These are phyloP conservation scores for Sugiyamaella pinicola DNA, from an alignment of 1,139 yeast species.

Conservation along the genomic window DNA sequence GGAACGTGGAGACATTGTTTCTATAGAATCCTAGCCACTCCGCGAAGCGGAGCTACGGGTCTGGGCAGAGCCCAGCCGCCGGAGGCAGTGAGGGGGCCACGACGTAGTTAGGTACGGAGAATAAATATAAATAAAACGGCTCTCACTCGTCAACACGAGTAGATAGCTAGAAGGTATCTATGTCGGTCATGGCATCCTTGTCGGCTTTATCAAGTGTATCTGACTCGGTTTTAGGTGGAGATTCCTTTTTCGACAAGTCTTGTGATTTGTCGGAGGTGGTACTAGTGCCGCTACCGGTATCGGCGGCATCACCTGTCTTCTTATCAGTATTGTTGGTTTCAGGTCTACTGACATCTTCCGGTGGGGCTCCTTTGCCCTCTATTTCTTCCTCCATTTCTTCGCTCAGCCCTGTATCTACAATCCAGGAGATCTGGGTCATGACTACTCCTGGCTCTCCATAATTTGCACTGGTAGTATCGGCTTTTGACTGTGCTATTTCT, in stretches of 20 bases:
- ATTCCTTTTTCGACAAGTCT: conserved; percentile 5
- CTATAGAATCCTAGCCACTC: no score
- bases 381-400: background rate
- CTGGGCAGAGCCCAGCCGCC: background rate
- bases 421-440: conserved; percentile 39
- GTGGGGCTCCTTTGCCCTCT: background rate
- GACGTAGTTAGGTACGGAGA: no score
- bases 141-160: no score
- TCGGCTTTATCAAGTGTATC: background rate
- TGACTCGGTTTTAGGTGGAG: background rate
- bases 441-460: conserved; percentile 31
- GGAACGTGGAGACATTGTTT: background rate
- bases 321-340: background rate
- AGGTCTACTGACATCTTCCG: background rate
- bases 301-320: no score
- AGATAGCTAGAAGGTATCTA: no score
- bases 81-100: conserved; percentile 53
- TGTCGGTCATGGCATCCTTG: conserved; percentile 25
- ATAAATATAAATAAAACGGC: no score
- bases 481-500: conserved; percentile 25
- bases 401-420: conserved; percentile 36
- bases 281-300: no score
- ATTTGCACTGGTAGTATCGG: conserved; percentile 25
- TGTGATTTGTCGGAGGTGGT: no score
- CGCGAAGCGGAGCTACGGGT: background rate